Conservation (phyloP, 306 rosid species). For the Erythrophleum fordii region DNA sequence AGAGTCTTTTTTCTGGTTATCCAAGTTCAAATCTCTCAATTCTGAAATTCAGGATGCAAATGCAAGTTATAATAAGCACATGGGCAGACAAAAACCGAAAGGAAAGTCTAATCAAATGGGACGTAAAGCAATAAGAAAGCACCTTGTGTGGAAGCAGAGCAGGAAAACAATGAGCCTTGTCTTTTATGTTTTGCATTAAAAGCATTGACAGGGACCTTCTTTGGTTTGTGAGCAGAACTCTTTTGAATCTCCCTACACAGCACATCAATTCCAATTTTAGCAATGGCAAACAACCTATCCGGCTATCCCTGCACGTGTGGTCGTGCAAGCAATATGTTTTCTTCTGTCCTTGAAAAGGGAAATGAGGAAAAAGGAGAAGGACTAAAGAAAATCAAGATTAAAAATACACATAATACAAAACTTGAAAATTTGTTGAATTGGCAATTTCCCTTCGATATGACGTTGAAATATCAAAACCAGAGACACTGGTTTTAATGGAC, state of each 20-base stretch:
- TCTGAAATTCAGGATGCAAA: slow-evolving; percentile 42
- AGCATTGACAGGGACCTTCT: slow-evolving; percentile 15
- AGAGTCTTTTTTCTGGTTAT: slow-evolving; percentile 39
- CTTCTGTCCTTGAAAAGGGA: background rate
- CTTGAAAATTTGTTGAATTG: background rate
- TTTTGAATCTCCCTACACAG: slow-evolving; percentile 37
- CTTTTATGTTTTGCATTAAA: slow-evolving; percentile 11
- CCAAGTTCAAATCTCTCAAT: slow-evolving; percentile 31
- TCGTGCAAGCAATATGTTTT: background rate
- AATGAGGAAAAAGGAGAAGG: background rate
- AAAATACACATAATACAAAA: background rate
- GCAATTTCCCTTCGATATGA: background rate
- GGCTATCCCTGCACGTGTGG: background rate
- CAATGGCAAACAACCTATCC: background rate
- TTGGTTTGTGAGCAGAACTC: slow-evolving; percentile 24
- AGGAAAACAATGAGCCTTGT: slow-evolving; percentile 34
- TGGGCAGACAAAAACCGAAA: background rate
- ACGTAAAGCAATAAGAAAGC: background rate
- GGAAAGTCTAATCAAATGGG: background rate
- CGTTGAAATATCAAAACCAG: background rate
- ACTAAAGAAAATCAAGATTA: background rate
- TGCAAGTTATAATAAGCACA: background rate
- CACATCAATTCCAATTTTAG: background rate
- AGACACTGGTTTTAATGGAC: too few species aligned
- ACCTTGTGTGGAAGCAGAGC: slow-evolving; percentile 58